Evolutionary conservation across 495 filamentous ascomycete genomes (phyloP).

Genomic region (Aspergillus baeticus): DNA sequence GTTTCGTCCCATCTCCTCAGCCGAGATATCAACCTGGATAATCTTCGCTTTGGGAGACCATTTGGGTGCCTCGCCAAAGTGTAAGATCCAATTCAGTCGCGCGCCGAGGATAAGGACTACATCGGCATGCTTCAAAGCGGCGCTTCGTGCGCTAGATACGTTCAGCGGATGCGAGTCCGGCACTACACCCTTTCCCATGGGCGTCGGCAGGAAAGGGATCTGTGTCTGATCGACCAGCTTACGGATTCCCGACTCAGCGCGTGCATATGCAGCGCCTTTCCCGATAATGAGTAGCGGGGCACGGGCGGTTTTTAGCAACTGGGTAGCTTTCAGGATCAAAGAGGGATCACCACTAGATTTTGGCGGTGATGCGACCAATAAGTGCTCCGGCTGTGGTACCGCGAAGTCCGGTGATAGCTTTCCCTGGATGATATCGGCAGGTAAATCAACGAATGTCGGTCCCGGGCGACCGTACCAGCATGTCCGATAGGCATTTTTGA

Average conservation of each 20-base stretch:
- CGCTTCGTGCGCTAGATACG: slow-evolving; percentile 54
- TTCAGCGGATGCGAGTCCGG: slow-evolving; percentile 58
- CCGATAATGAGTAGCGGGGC: slow-evolving; percentile 59
- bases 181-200: slow-evolving; percentile 64
- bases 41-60: slow-evolving; percentile 53
- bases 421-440: slow-evolving; percentile 60
- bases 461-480: slow-evolving; percentile 60
- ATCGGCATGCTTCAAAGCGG: slow-evolving; percentile 56
- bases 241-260: slow-evolving; percentile 48
- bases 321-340: slow-evolving; percentile 42
- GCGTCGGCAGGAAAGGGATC: slow-evolving; percentile 61
- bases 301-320: slow-evolving; percentile 49
- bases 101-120: slow-evolving; percentile 61
- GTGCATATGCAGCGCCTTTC: slow-evolving; percentile 61
- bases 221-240: slow-evolving; percentile 49
- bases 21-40: slow-evolving; percentile 59
- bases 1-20: slow-evolving; percentile 57
- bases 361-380: slow-evolving; percentile 38
- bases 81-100: slow-evolving; percentile 64
- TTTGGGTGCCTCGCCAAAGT: slow-evolving; percentile 60
- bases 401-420: slow-evolving; percentile 15
- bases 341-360: slow-evolving; percentile 41
- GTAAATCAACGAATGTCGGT: slow-evolving; percentile 59
- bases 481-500: slow-evolving; percentile 54
- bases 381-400: slow-evolving; percentile 17